Base-by-base conservation (phyloP, 148 eudicot genomes). In the Arctostaphylos glauca region DNA sequence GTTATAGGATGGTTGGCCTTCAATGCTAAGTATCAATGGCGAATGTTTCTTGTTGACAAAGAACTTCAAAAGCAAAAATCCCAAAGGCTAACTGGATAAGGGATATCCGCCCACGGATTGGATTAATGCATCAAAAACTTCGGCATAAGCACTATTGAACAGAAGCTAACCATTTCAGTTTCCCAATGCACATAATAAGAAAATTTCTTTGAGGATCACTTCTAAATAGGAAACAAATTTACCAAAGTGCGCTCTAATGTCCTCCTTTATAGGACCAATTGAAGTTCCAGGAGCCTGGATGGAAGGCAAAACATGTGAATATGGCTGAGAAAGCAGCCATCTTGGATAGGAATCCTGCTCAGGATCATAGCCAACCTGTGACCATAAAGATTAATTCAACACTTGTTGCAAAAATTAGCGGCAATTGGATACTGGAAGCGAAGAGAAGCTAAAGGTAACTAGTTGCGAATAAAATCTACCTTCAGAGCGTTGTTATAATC, bases 401-500 rank as follows among this genome's bases (percentile, higher is more conserved):
- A 50, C 12, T 13, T 7, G 52, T 71, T 18, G 38, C 76, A 74
- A 14, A 73, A 56, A 13, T 48, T 19, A 8, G 3, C 2, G 43
- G 44, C 13, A 23, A 55, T 41, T 14, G 10, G 62, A 43, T 21
- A 68, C 16, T 5, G 3, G 19, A 49, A 80, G 41, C 6, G 31
- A 49, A 50, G 72, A 50, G 53, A 44, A 81, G 9, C 8, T 16
- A 79, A 6, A 3, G 2, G 19, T 13, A 73, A 38, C 12, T 21
- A 23, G 7, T 47, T 4, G 6, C 62, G 21, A 81, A 43, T 54
- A 4, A 75, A 47, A 64, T 12, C 49, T 82, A 91, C 98, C 98
- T 94, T 97, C 84, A 97, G 87, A 70, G 99, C 99, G 67, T 97
- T 97, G 83, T 97, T 97, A 83, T 97, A 97, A 83, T 97, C 99